phyloP scores from a whole-genome alignment of 2,329 filamentous ascomycete genomes.

The Chrysosporium queenslandicum region DNA sequence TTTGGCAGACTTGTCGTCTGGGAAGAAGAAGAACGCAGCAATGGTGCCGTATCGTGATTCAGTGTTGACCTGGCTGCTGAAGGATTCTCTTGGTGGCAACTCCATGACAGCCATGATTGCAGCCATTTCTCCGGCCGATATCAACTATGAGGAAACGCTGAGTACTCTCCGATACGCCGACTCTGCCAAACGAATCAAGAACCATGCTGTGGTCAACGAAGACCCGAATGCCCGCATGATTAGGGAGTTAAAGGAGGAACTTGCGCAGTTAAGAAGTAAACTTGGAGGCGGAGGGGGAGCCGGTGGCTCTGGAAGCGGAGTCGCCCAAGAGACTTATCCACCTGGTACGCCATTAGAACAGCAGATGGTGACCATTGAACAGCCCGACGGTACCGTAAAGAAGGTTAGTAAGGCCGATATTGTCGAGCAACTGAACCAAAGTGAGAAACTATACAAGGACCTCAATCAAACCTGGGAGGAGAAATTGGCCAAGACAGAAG shows the following conservation, averaged over 20 bases:
- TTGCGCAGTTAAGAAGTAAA: constrained; percentile 76
- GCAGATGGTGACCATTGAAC: constrained; percentile 90
- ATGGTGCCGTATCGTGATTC: constrained; percentile 96
- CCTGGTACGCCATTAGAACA: constrained; percentile 87
- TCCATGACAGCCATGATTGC: constrained; percentile 99
- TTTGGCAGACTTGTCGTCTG: constrained; percentile 77
- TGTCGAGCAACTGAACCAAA: constrained; percentile 88
- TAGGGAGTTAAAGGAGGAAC: constrained; percentile 88
- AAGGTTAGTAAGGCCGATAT: constrained; percentile 98
- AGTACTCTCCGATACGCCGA: constrained; percentile 94
- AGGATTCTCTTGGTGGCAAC: constrained; percentile 94
- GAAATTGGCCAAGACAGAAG: constrained; percentile 86
- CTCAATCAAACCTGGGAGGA: constrained; percentile 99
- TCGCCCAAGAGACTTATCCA: constrained; percentile 72
- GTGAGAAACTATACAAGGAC: constrained; percentile 89
- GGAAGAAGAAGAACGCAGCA: constrained; percentile 62
- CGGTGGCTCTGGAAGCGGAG: constrained; percentile 38
- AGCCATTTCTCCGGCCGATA: constrained; percentile 93
- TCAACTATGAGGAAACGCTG: constrained; percentile 96
- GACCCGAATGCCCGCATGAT: constrained; percentile 99
- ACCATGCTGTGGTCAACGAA: constrained; percentile 97
- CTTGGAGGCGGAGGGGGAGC: constrained; percentile 52
- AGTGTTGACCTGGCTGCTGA: constrained; percentile 89
- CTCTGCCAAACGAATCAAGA: constrained; percentile 98
- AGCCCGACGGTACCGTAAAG: constrained; percentile 74